Percentiles rank a stretch among this genome's conserved stretches.
Evolutionary conservation across 352 stramenopile species (phyloP).

Genomic region (Phytopythium litorale): DNA sequence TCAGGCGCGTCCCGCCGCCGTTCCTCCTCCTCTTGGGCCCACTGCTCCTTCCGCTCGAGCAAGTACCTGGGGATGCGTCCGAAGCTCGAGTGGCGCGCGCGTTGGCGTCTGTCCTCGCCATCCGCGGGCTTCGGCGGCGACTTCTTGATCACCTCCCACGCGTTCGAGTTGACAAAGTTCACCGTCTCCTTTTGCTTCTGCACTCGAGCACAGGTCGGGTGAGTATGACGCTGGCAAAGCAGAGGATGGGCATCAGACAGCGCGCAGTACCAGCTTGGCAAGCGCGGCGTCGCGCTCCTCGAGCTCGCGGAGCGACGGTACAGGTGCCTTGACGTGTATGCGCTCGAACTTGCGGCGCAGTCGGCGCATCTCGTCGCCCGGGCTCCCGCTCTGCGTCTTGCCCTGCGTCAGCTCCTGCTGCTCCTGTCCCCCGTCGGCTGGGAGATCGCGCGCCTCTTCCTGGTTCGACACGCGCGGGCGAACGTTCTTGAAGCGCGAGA

Average conservation of each 20-base stretch:
- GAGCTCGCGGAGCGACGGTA: conserved; percentile 50
- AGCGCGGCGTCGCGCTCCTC: conserved; percentile 34
- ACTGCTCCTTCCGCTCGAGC: conserved; percentile 71
- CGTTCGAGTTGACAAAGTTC: conserved; percentile 71
- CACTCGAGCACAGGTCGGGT: not conserved
- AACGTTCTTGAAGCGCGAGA: conserved; percentile 59
- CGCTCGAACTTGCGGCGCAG: conserved; percentile 2
- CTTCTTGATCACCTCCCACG: conserved; percentile 73
- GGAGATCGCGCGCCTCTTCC: conserved; percentile 7
- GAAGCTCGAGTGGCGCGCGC: conserved; percentile 30
- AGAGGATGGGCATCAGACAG: not conserved
- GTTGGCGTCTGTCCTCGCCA: conserved; percentile 10
- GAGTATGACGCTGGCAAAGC: not conserved
- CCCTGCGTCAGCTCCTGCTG: conserved; percentile 1
- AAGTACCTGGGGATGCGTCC: conserved; percentile 70
- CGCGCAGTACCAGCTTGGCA: conserved; percentile 20
- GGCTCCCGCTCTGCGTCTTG: not conserved
- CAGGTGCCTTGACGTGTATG: conserved; percentile 32
- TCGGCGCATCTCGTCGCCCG: conserved; percentile 6
- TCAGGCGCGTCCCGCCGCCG: conserved; percentile 64
- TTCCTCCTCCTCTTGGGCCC: conserved; percentile 83
- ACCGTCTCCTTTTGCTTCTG: conserved; percentile 55
- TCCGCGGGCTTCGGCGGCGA: conserved; percentile 18
- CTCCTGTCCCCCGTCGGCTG: not conserved
- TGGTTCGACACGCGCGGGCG: conserved; percentile 43